Conservation (phyloP, 2,329 filamentous ascomycete genomes). For the Ceratocystiopsis minuta region DNA sequence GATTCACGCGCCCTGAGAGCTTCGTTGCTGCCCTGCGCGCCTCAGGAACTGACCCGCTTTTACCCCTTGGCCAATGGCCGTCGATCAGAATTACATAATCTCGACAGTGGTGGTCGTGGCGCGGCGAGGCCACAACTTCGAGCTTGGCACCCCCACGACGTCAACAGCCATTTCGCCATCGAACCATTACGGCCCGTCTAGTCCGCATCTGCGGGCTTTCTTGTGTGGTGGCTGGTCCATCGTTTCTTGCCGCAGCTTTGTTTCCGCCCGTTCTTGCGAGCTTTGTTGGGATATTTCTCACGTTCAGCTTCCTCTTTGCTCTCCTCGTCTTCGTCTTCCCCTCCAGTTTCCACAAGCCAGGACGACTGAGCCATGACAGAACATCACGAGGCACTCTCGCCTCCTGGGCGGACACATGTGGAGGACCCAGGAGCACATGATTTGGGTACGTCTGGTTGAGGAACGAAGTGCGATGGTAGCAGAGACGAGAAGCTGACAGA, state of each 20-base stretch:
- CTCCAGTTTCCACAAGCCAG: too few species aligned
- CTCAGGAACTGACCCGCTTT: too few species aligned
- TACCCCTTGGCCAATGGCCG: too few species aligned
- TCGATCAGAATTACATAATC: too few species aligned
- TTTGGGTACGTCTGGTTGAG: slow-evolving; percentile 24
- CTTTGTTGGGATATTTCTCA: too few species aligned
- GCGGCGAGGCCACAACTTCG: too few species aligned
- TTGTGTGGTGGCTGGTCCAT: slow-evolving; percentile 5
- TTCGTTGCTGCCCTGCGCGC: slow-evolving; percentile 1
- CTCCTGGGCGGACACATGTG: slow-evolving; percentile 22
- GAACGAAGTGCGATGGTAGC: background rate
- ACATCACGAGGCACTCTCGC: slow-evolving; percentile 8
- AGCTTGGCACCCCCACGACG: too few species aligned
- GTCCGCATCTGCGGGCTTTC: background rate
- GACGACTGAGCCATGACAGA: too few species aligned
- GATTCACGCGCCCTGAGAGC: slow-evolving; percentile 5
- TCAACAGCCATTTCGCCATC: too few species aligned
- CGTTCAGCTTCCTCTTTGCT: background rate
- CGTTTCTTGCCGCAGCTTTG: background rate
- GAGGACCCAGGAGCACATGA: slow-evolving; percentile 43
- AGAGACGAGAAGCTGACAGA: slow-evolving; percentile 1
- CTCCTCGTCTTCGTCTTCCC: background rate
- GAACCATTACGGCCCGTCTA: background rate
- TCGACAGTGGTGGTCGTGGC: too few species aligned
- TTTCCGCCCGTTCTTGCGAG: background rate